A percentile compares a stretch with the other conserved stretches of the same genome.
phyloP scores from a whole-genome alignment of 2,329 filamentous ascomycete species.

The Zymoseptoria pseudotritici region DNA sequence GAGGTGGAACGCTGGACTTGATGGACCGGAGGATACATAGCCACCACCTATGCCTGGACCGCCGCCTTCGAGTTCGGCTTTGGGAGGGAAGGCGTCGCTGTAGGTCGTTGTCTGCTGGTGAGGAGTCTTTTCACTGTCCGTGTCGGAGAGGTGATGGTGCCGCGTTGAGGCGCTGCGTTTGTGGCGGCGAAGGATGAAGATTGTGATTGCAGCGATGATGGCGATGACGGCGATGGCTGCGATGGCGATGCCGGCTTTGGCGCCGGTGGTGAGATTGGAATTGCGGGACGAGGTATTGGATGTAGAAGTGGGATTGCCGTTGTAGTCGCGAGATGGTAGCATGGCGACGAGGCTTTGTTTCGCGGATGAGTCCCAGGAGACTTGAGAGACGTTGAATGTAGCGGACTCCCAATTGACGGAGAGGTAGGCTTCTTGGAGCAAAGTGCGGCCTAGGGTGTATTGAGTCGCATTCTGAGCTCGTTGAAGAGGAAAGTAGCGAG shows the following conservation, averaged over 20 bases:
- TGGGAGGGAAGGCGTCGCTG: constrained; percentile 26
- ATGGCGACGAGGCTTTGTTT: constrained; percentile 25
- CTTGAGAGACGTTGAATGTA: constrained; percentile 41
- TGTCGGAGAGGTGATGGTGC: constrained; percentile 1
- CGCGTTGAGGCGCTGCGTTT: background rate
- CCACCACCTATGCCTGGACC: background rate
- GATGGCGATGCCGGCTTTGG: constrained; percentile 39
- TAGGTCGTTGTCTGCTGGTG: background rate
- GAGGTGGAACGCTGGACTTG: constrained; percentile 13
- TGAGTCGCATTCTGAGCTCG: constrained; percentile 47
- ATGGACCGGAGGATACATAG: constrained; percentile 3
- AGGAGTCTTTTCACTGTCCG: constrained; percentile 5
- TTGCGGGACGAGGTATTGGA: background rate
- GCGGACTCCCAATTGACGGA: constrained; percentile 43
- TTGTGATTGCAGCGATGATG: constrained; percentile 24
- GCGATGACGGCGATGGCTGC: constrained; percentile 32
- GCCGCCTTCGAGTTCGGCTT: constrained; percentile 38
- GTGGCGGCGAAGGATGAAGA: constrained; percentile 26
- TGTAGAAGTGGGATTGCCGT: background rate
- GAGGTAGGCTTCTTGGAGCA: constrained; percentile 60
- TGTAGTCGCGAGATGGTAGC: constrained; percentile 6
- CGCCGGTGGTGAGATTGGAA: constrained; percentile 27
- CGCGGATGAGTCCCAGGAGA: constrained; percentile 20
- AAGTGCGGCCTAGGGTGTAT: constrained; percentile 58
- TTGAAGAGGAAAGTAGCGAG: constrained; percentile 60